A percentile compares a stretch with the other conserved stretches of the same genome.
Conservation (phyloP, 306 rosid genomes). For the Sicyos edulis region DNA sequence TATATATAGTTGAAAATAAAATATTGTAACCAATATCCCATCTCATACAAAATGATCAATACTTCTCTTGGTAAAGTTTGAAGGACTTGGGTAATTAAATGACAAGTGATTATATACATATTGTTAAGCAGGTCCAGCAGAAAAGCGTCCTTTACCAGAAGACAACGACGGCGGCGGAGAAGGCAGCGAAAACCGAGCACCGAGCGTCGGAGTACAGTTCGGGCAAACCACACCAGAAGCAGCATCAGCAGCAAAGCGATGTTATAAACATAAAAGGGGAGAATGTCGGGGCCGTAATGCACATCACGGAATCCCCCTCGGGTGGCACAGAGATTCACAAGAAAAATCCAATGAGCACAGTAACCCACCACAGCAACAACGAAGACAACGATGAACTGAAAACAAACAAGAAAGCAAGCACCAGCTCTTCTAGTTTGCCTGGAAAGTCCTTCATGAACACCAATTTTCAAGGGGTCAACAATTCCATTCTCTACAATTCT, state of each 20-base stretch:
- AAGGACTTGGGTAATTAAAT: too few species aligned
- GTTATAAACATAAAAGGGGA: neutral
- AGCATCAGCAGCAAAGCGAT: neutral
- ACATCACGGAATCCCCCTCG: neutral
- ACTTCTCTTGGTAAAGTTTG: too few species aligned
- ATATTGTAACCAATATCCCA: too few species aligned
- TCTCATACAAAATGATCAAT: too few species aligned
- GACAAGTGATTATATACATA: too few species aligned
- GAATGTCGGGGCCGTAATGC: constrained; percentile 12
- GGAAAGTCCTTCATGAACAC: constrained; percentile 42
- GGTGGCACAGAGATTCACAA: neutral
- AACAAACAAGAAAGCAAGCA: too few species aligned
- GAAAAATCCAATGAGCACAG: neutral
- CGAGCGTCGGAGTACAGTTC: neutral
- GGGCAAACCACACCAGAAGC: neutral
- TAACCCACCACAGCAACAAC: too few species aligned
- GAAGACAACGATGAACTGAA: neutral
- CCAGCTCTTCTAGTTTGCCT: too few species aligned
- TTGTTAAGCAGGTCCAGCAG: neutral
- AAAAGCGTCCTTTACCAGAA: neutral
- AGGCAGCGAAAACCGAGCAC: neutral
- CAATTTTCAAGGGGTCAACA: constrained; percentile 69
- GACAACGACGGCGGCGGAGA: neutral
- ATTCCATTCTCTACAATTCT: constrained; percentile 45
- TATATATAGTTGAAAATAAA: too few species aligned